Evolutionary conservation across 2,329 filamentous ascomycete genomes (phyloP).

Genomic region (Clarireedia homoeocarpa): DNA sequence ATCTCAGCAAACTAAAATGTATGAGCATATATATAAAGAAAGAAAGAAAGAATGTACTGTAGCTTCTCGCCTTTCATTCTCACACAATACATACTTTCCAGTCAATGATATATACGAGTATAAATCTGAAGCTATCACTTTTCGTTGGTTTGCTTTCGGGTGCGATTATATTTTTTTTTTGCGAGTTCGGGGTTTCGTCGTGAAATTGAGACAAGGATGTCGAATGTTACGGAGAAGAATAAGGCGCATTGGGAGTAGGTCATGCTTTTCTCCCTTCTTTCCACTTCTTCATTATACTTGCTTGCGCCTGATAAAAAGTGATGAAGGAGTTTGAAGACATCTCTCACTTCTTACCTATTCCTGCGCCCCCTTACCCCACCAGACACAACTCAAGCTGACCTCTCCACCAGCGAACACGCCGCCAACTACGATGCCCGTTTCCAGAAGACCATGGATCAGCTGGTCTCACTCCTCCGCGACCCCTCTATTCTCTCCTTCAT

Average conservation of each 20-base stretch:
- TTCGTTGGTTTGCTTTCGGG: not conserved
- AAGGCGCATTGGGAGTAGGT: slow-evolving; percentile 35
- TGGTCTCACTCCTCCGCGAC: slow-evolving; percentile 46
- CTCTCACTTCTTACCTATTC: not conserved
- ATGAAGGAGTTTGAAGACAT: not conserved
- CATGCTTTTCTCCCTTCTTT: not conserved
- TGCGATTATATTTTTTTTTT: not conserved
- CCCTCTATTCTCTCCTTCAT: slow-evolving; percentile 39
- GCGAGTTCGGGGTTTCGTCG: not conserved
- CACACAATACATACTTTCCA: too few relatives aligned
- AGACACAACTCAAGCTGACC: not conserved
- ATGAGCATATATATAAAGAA: too few relatives aligned
- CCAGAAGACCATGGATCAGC: slow-evolving; percentile 41
- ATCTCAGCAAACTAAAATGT: not conserved
- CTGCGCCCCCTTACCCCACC: not conserved
- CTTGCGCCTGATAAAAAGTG: not conserved
- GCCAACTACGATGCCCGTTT: slow-evolving; percentile 50
- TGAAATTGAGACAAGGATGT: too few relatives aligned
- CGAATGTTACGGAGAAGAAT: slow-evolving; percentile 32
- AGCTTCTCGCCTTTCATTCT: not conserved
- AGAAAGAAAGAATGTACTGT: too few relatives aligned
- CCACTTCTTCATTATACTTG: not conserved
- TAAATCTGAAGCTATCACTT: not conserved
- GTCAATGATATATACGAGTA: not conserved
- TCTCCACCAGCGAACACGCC: slow-evolving; percentile 36